Percentiles rank a stretch among this genome's conserved stretches.
Evolutionary conservation across 1,284 basidiomycete genomes (phyloP).

Genomic region (Leccinum glutinopallens): DNA sequence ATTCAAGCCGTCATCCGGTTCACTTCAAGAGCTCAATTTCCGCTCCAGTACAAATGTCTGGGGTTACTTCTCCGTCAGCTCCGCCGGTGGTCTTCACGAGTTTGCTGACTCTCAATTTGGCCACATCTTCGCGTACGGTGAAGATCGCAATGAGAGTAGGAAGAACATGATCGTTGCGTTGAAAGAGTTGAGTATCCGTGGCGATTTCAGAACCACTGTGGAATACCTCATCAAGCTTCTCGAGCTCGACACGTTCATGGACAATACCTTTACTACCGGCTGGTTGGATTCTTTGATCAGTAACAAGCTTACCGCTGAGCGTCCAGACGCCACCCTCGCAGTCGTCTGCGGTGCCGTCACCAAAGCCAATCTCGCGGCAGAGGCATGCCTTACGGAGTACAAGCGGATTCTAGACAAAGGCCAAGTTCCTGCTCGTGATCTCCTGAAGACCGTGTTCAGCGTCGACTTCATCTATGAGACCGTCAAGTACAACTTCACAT

Average conservation of each 20-base stretch:
- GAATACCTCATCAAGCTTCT: slow-evolving; percentile 98
- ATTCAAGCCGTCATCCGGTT: slow-evolving; percentile 99
- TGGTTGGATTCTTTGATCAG: slow-evolving; percentile 99
- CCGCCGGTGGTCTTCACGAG: slow-evolving; percentile 96
- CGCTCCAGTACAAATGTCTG: slow-evolving; percentile 98
- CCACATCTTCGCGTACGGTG: slow-evolving; percentile 98
- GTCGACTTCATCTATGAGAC: slow-evolving; percentile 99
- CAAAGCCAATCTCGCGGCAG: slow-evolving; percentile 90
- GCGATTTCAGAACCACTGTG: slow-evolving; percentile 98
- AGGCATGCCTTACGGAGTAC: slow-evolving; percentile 92
- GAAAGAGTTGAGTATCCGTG: slow-evolving; percentile 98
- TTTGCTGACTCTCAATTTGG: slow-evolving; percentile 99
- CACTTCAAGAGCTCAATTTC: slow-evolving; percentile 98
- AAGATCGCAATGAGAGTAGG: slow-evolving; percentile 89
- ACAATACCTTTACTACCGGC: slow-evolving; percentile 97
- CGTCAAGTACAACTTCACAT: slow-evolving; percentile 94
- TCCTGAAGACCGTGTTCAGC: slow-evolving; percentile 95
- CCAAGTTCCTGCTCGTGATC: slow-evolving; percentile 93
- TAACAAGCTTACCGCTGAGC: slow-evolving; percentile 94
- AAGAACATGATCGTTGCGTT: slow-evolving; percentile 99
- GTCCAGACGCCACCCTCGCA: slow-evolving; percentile 89
- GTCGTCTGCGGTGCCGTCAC: slow-evolving; percentile 98
- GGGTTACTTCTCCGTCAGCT: slow-evolving; percentile 99
- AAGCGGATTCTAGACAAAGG: slow-evolving; percentile 97
- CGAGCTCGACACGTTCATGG: slow-evolving; percentile 95